These are phyloP conservation scores for Croton setiger DNA, from an alignment of 441 rosid genomes.

Conservation along the genomic window DNA sequence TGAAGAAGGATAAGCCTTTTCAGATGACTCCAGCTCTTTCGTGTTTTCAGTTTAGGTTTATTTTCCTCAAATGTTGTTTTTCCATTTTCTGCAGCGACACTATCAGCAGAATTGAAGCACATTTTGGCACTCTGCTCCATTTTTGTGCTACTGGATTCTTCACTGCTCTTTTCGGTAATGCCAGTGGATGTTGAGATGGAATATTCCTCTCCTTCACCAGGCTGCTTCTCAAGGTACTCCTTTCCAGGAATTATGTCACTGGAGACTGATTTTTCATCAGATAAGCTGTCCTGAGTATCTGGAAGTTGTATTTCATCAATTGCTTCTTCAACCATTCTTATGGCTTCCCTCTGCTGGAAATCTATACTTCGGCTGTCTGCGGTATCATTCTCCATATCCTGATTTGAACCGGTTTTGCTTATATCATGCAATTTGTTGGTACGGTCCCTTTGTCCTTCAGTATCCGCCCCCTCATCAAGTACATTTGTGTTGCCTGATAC, in stretches of 20 bases:
- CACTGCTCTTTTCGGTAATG: slow-evolving; percentile 19
- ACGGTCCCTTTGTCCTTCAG: slow-evolving; percentile 32
- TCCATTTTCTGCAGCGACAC: slow-evolving; percentile 18
- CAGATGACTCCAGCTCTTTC: slow-evolving; percentile 72
- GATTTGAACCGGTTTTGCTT: slow-evolving; percentile 12
- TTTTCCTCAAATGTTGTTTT: slow-evolving; percentile 20
- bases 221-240: slow-evolving; percentile 26
- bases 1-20: slow-evolving; percentile 62
- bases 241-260: slow-evolving; percentile 19
- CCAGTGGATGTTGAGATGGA: slow-evolving; percentile 20
- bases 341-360: slow-evolving; percentile 54
- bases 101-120: slow-evolving; percentile 12
- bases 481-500: slow-evolving; percentile 40
- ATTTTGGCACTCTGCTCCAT: slow-evolving; percentile 11
- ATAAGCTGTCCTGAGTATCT: slow-evolving; percentile 38
- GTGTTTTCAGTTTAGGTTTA: slow-evolving; percentile 27
- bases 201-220: slow-evolving; percentile 19
- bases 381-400: slow-evolving; percentile 16
- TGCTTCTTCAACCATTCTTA: slow-evolving; percentile 83
- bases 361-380: slow-evolving; percentile 33
- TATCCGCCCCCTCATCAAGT: slow-evolving; percentile 30
- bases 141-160: slow-evolving; percentile 23
- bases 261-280: slow-evolving; percentile 29
- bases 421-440: slow-evolving; percentile 12
- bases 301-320: slow-evolving; percentile 80